Evolutionary conservation across 768 basidiomycete species (phyloP), one percentile per base, ranked within the genome.

Genomic region (Tricholoma flavovirens): DNA sequence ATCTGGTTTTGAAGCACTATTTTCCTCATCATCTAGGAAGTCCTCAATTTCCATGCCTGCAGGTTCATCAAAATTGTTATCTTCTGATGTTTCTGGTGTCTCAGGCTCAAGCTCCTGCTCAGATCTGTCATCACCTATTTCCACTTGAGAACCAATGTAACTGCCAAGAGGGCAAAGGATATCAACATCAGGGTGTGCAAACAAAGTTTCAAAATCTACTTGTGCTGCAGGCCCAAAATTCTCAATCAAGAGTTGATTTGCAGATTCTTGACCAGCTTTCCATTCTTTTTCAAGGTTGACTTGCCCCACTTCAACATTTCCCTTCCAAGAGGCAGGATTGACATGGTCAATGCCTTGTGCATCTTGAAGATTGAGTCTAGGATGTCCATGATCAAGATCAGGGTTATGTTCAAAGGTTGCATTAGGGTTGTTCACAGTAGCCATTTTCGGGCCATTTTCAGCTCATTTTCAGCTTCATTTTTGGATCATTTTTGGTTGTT

Each of bases 351-450:
- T 40, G 1, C 66, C 67, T 32, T 46, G 24, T 2, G 58, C 60
- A 29, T 50, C 46, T 0, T n/a, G 12, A 14, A 48, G 21, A 8
- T 21, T 15, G 5, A 22, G 22, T 45, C 61, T 49, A 0, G 22
- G 24, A 55, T 69, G 67, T 3, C 67, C 67, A 7, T 14, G 52
- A 54, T 67, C 53, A 38, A 69, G 60, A 17, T 66, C 58, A 11
- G 66, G 65, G 54, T 66, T 52, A 2, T 54, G 55, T 36, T 63
- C 57, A 36, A 58, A 63, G 7, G 58, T 60, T 3, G 51, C 36
- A n/a, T n/a, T n/a, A n/a, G n/a, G n/a, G n/a, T n/a, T n/a, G n/a
- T n/a, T n/a, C n/a, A n/a, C n/a, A n/a, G n/a, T n/a, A n/a, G n/a
- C n/a, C n/a, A n/a, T n/a, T n/a, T n/a, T n/a, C n/a, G n/a, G n/a